phyloP scores from a whole-genome alignment of 2,329 filamentous ascomycete genomes.

The Alternaria consortialis region DNA sequence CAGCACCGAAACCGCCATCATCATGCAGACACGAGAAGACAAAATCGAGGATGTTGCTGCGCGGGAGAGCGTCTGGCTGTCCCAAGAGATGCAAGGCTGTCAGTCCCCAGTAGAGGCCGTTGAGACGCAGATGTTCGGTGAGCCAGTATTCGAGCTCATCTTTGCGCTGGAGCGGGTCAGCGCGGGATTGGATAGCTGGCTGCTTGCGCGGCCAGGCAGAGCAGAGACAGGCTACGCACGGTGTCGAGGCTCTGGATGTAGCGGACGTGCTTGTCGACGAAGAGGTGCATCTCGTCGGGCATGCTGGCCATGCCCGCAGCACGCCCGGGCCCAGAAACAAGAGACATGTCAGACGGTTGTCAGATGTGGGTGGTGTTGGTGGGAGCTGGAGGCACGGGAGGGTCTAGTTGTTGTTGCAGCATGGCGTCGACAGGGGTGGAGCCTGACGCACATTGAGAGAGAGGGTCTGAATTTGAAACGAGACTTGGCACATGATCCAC shows the following conservation, averaged over 20 bases:
- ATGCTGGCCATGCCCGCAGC: conserved; percentile 53
- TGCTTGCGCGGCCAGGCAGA: conserved; percentile 29
- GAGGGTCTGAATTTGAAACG: conserved; percentile 14
- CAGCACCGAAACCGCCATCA: conserved; percentile 90
- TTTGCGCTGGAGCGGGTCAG: conserved; percentile 69
- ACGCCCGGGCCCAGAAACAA: conserved; percentile 68
- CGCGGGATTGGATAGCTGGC: conserved; percentile 32
- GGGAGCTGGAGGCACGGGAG: conserved; percentile 1
- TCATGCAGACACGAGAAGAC: conserved; percentile 94
- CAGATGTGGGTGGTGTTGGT: conserved; percentile 3
- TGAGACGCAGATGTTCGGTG: conserved; percentile 94
- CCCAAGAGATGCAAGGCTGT: conserved; percentile 86
- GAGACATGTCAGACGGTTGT: conserved; percentile 59
- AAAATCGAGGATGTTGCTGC: conserved; percentile 84
- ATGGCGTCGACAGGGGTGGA: conserved; percentile 14
- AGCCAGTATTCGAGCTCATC: conserved; percentile 98
- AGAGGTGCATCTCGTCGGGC: conserved; percentile 61
- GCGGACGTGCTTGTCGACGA: conserved; percentile 76
- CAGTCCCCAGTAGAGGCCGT: conserved; percentile 96
- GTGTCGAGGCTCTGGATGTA: conserved; percentile 95
- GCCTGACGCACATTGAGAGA: conserved; percentile 2
- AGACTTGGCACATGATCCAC: conserved; percentile 11
- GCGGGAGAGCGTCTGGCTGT: conserved; percentile 81
- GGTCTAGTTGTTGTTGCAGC: conserved; percentile 7
- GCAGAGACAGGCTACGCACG: conserved; percentile 58